Percentiles rank a stretch among this genome's conserved stretches.
Evolutionary conservation across 768 basidiomycete genomes (phyloP).

Genomic region (Chalciporus piperatus): DNA sequence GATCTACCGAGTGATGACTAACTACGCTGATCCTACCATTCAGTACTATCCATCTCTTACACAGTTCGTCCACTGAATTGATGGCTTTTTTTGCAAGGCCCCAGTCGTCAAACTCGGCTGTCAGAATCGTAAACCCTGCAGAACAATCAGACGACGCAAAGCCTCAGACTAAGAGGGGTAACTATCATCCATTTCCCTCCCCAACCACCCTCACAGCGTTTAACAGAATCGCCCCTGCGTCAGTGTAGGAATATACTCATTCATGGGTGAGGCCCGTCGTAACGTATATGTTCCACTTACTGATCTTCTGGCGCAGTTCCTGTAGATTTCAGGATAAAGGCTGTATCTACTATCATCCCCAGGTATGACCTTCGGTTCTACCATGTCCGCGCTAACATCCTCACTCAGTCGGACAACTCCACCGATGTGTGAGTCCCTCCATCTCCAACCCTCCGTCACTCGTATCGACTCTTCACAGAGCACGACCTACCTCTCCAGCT

Average conservation of each 20-base stretch:
- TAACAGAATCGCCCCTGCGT: constrained; percentile 62
- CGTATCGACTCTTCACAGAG: constrained; percentile 23
- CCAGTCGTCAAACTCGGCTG: constrained; percentile 53
- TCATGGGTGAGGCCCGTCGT: constrained; percentile 61
- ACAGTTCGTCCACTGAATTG: constrained; percentile 7
- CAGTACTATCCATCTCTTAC: too few species aligned
- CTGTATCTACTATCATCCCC: constrained; percentile 80
- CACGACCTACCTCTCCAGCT: constrained; percentile 44
- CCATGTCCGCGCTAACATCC: constrained; percentile 12
- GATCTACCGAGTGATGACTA: constrained; percentile 17
- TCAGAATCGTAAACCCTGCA: constrained; percentile 69
- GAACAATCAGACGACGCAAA: constrained; percentile 40
- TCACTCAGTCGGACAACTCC: constrained; percentile 17
- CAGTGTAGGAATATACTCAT: constrained; percentile 92
- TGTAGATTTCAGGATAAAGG: constrained; percentile 88
- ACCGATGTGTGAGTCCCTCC: constrained; percentile 26
- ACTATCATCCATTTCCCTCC: constrained; percentile 18
- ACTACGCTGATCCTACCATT: too few species aligned
- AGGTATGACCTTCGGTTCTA: constrained; percentile 37
- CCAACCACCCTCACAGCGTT: neutral
- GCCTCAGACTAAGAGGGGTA: constrained; percentile 53
- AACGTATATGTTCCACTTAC: neutral
- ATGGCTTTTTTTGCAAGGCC: constrained; percentile 76
- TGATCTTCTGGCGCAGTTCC: constrained; percentile 42
- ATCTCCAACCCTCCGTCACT: neutral